Evolutionary conservation across 2,329 filamentous ascomycete species (phyloP), one percentile per base, ranked within the genome.

Genomic region (Onygenales sp.): DNA sequence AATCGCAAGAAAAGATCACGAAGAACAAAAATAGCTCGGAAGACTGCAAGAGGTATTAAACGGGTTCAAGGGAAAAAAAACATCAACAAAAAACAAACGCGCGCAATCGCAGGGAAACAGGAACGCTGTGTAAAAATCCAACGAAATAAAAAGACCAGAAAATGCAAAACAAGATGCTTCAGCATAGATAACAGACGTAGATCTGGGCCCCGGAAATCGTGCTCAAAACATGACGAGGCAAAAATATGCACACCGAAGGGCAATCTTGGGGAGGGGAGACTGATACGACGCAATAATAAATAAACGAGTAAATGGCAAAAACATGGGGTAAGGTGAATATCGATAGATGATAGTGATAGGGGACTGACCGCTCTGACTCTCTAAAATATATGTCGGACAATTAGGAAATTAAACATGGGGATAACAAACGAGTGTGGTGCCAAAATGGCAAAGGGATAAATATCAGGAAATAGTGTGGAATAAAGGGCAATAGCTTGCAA

Each of bases 291-390:
- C 11, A 5, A n/a, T 4, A 49, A 44, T 4, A 49, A 44, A 51
- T 33, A 39, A 43, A 10, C 31, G 10, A 37, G 17, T 37, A 50
- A 13, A 44, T 33, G 32, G 36, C 11, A 17, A 42, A 32, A n/a
- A 27, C 32, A 39, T 34, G n/a, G 27, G 33, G 42, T 10, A 14
- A 43, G 11, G 17, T 49, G 17, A n/a, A 44, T 27, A 49, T 17
- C 11, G 42, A 49, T 49, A 49, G 46, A 49, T 53, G 37, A 52
- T 52, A 52, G 17, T 42, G 34, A 32, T 4, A 39, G 4, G 11
- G 9, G 33, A 34, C 34, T 48, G 45, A 48, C 45, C 45, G 34
- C 45, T 48, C 37, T 37, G 33, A 48, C 45, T 48, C 45, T 46
- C 36, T 21, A 47, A 6, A 6, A 36, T 33, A 34, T 33, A 33